A percentile compares a stretch with the other conserved stretches of the same genome.
Conservation (phyloP, 2,329 filamentous ascomycete genomes). For the Coniochaeta sp. region DNA sequence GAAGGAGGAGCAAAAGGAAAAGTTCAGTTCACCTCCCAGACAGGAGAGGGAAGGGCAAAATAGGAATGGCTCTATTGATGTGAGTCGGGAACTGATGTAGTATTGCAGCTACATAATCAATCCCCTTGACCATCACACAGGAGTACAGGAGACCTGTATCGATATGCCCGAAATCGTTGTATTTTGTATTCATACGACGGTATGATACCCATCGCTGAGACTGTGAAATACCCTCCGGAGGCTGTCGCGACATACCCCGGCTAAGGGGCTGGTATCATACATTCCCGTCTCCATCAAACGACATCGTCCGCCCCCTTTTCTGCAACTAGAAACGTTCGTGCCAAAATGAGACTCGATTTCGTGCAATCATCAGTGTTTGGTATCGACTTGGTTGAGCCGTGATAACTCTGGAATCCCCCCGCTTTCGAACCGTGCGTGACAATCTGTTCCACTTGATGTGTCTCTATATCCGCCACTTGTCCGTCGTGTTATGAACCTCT, state of each 20-base stretch:
- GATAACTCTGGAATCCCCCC: not conserved
- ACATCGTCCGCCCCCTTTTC: not conserved
- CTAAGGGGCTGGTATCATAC: not conserved
- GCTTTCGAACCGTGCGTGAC: not conserved
- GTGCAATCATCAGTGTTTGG: not conserved
- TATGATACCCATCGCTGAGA: too few relatives aligned
- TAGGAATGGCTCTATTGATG: not conserved
- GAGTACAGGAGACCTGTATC: too few relatives aligned
- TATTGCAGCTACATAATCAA: not conserved
- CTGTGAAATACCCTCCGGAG: not conserved
- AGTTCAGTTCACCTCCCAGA: not conserved
- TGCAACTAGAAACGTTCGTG: not conserved
- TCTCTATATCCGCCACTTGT: not conserved
- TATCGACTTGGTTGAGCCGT: not conserved
- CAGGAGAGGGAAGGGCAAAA: not conserved
- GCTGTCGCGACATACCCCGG: not conserved
- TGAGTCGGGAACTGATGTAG: not conserved
- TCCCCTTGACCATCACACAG: not conserved
- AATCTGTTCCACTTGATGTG: not conserved
- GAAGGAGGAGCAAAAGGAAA: not conserved
- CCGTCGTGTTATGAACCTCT: not conserved
- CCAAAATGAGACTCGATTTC: not conserved
- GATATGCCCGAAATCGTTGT: too few relatives aligned
- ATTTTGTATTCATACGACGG: too few relatives aligned
- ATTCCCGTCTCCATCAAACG: not conserved